These are phyloP conservation scores for Colletotrichum cordylinicola DNA, from an alignment of 2,329 filamentous ascomycete genomes.

Conservation along the genomic window DNA sequence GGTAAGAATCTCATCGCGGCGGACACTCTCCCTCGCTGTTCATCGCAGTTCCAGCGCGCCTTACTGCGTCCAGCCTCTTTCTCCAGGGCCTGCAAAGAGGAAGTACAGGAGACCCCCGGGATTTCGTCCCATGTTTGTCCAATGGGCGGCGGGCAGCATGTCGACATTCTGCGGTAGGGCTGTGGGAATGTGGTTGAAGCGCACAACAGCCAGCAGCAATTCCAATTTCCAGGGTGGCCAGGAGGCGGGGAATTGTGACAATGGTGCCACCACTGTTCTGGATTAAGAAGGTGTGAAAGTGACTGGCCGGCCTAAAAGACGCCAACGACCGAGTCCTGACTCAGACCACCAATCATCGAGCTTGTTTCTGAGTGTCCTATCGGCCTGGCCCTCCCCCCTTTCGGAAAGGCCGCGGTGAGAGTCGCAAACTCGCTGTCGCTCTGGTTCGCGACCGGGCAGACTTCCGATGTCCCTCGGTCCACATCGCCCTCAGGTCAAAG, in stretches of 20 bases:
- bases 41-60: background rate
- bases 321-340: constrained; percentile 20
- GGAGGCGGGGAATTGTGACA: constrained; percentile 17
- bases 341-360: constrained; percentile 20
- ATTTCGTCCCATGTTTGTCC: constrained; percentile 8
- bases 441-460: background rate
- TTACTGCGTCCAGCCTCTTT: constrained; percentile 1
- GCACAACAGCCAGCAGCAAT: background rate
- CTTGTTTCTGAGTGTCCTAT: background rate
- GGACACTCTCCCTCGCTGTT: background rate
- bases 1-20: background rate
- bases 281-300: constrained; percentile 22
- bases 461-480: constrained; percentile 1
- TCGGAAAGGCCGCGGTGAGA: constrained; percentile 20
- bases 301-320: constrained; percentile 15
- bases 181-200: constrained; percentile 10
- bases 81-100: background rate
- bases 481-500: background rate
- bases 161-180: constrained; percentile 6
- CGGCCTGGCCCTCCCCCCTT: constrained; percentile 17
- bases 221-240: constrained; percentile 19
- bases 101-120: background rate
- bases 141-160: background rate
- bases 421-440: background rate
- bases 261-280: constrained; percentile 24